Conservation (phyloP, 768 basidiomycete species). For the Kondoa malvinella region DNA sequence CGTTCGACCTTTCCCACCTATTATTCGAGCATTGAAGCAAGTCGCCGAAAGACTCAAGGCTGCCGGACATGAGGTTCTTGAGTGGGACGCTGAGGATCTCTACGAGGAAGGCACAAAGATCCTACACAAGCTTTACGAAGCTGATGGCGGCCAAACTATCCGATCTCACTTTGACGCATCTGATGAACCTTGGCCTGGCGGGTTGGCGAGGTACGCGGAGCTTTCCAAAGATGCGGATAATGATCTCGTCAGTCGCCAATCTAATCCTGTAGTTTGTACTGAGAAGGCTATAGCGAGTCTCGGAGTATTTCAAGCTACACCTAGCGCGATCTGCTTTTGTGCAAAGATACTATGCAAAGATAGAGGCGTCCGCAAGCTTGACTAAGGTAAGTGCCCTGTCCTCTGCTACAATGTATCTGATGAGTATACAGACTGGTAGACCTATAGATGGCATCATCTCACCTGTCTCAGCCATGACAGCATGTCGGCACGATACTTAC, state of each 20-base stretch:
- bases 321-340: neutral
- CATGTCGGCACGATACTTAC: conserved; percentile 5
- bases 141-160: neutral
- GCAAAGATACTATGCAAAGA: neutral
- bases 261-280: neutral
- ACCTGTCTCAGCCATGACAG: conserved; percentile 1
- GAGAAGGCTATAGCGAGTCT: neutral
- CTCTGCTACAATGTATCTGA: neutral
- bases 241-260: neutral
- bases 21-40: neutral
- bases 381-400: neutral
- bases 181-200: neutral
- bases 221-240: neutral
- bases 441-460: conserved; percentile 15
- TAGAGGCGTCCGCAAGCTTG: neutral
- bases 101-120: neutral
- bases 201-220: neutral
- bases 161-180: neutral
- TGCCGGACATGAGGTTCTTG: neutral
- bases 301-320: neutral
- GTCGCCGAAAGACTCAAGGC: neutral
- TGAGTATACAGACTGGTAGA: neutral
- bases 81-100: neutral
- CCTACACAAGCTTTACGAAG: neutral
- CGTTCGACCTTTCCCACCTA: neutral